These are phyloP conservation scores for Arthrobotrys iridis DNA, from an alignment of 2,329 filamentous ascomycete species.

Conservation along the genomic window DNA sequence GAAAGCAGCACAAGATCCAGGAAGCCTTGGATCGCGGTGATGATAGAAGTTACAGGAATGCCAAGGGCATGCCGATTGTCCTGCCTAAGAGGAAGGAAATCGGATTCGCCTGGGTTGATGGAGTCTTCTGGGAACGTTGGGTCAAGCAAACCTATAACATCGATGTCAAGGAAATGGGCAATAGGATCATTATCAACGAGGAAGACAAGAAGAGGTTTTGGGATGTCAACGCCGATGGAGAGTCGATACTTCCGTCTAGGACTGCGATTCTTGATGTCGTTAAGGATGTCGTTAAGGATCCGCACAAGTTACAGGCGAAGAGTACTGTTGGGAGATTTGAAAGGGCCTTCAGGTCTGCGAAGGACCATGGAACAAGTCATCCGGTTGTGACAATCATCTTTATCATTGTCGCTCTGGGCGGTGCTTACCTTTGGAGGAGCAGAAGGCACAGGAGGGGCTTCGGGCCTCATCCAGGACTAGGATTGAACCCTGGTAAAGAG, in stretches of 20 bases:
- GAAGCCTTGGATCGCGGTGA: constrained; percentile 95
- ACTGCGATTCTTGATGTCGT: constrained; percentile 91
- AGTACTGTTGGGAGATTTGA: constrained; percentile 77
- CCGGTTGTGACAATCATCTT: constrained; percentile 61
- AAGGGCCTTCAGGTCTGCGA: constrained; percentile 70
- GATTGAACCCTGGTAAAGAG: constrained; percentile 46
- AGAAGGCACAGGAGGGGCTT: constrained; percentile 22
- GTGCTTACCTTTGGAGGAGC: constrained; percentile 13
- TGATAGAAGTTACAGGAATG: constrained; percentile 82
- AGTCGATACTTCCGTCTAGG: constrained; percentile 86
- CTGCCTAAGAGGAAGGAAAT: constrained; percentile 93
- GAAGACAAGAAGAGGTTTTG: constrained; percentile 97
- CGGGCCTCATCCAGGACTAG: constrained; percentile 33
- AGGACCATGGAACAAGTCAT: constrained; percentile 63
- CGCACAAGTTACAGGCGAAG: constrained; percentile 78
- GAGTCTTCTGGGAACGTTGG: constrained; percentile 97
- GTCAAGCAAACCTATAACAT: constrained; percentile 93
- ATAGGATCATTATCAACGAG: constrained; percentile 95
- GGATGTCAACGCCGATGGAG: constrained; percentile 89
- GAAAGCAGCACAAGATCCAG: constrained; percentile 94
- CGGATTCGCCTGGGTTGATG: constrained; percentile 95
- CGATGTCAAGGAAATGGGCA: constrained; percentile 81
- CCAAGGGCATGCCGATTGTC: constrained; percentile 90
- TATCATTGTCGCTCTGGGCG: constrained; percentile 27
- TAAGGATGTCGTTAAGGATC: constrained; percentile 74